Conservation (phyloP, 2,329 filamentous ascomycete species). For the Pleochaeta shiraiana region DNA sequence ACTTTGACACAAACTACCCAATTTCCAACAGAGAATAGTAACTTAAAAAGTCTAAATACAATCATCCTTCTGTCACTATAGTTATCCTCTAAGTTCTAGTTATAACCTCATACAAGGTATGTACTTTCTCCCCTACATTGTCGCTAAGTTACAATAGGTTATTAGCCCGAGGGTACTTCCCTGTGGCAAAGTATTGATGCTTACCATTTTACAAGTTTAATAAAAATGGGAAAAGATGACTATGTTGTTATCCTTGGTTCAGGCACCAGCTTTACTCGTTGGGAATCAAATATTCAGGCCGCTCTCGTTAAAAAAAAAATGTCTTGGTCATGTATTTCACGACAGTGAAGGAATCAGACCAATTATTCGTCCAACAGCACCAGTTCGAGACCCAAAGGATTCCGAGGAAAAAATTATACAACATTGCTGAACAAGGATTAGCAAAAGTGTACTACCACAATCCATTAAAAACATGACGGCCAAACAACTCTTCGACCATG, state of each 20-base stretch:
- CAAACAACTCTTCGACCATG: background rate
- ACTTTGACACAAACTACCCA: too few relatives aligned
- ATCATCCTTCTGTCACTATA: too few relatives aligned
- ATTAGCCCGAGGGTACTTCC: background rate
- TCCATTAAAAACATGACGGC: background rate
- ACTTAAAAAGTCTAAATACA: too few relatives aligned
- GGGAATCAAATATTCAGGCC: background rate
- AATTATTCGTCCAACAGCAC: background rate
- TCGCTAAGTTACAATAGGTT: background rate
- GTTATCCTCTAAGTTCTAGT: too few relatives aligned
- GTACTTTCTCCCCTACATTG: too few relatives aligned
- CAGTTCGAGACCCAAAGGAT: background rate
- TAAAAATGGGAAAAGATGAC: background rate
- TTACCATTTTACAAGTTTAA: background rate
- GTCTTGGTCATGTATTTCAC: background rate
- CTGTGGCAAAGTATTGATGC: background rate
- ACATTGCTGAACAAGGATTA: background rate
- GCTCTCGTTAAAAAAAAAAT: background rate
- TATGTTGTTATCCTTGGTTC: background rate
- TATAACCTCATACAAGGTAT: too few relatives aligned
- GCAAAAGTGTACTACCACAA: background rate
- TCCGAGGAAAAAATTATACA: background rate
- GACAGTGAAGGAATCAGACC: background rate
- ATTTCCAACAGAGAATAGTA: too few relatives aligned
- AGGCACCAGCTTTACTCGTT: background rate